Percentiles rank a stretch among this genome's conserved stretches.
phyloP scores from a whole-genome alignment of 805 yeast genomes.

The Monosporozyma siamensis region DNA sequence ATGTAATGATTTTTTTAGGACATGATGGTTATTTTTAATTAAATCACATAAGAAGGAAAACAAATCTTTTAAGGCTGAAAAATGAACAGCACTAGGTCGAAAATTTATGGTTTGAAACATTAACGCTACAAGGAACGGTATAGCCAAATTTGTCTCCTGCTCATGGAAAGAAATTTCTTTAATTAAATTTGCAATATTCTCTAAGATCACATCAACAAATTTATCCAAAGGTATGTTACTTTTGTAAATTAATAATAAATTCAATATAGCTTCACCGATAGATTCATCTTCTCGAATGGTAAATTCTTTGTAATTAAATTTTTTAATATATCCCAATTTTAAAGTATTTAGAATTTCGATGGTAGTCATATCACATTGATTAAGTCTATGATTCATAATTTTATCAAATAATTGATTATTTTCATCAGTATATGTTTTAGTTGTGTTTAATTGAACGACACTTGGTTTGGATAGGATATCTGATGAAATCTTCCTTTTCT shows the following conservation, averaged over 20 bases:
- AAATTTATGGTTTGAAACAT: constrained; percentile 47
- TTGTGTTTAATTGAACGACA: constrained; percentile 12
- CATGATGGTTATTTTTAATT: constrained; percentile 19
- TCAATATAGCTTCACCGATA: constrained; percentile 19
- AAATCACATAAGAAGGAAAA: constrained; percentile 24
- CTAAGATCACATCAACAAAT: constrained; percentile 20
- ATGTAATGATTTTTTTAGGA: constrained; percentile 19
- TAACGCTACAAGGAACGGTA: constrained; percentile 55
- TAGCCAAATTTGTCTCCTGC: constrained; percentile 22
- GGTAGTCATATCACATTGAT: constrained; percentile 21
- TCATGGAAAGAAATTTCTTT: constrained; percentile 20
- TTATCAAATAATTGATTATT: constrained; percentile 19
- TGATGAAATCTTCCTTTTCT: constrained; percentile 10
- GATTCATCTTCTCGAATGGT: constrained; percentile 14
- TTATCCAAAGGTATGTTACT: constrained; percentile 17
- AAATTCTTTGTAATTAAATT: constrained; percentile 12
- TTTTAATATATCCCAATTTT: constrained; percentile 12
- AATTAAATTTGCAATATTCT: constrained; percentile 22
- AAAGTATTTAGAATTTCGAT: constrained; percentile 22
- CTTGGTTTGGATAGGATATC: constrained; percentile 2
- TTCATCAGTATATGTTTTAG: constrained; percentile 19
- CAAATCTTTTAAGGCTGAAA: constrained; percentile 28
- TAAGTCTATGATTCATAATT: constrained; percentile 16
- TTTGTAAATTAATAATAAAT: constrained; percentile 13
- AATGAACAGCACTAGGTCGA: constrained; percentile 52